phyloP scores from a whole-genome alignment of 164 flowering plant species.

The Malania oleifera region DNA sequence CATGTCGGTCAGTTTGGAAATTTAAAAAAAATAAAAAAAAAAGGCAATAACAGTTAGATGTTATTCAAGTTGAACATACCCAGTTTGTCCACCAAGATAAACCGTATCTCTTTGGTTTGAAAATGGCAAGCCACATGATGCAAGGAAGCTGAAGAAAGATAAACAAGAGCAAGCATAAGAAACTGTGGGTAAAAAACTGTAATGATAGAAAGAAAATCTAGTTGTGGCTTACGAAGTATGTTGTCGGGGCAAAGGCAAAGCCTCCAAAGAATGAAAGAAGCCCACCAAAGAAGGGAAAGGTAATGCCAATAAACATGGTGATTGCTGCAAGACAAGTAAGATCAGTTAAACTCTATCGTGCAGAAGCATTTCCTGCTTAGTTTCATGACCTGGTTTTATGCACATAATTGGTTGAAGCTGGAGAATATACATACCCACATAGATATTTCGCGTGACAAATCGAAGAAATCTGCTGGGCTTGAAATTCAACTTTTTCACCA shows the following conservation, averaged over 20 bases:
- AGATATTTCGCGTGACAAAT: background rate
- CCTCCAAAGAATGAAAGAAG: slow-evolving; percentile 58
- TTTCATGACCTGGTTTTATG: no score
- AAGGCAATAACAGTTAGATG: background rate
- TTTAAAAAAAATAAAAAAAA: background rate
- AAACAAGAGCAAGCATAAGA: background rate
- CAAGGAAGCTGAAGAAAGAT: slow-evolving; percentile 49
- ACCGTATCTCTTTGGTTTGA: slow-evolving; percentile 46
- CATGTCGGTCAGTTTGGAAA: no score
- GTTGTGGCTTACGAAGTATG: slow-evolving; percentile 45
- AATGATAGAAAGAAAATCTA: background rate
- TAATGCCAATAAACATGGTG: slow-evolving; percentile 43
- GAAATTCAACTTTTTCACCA: slow-evolving; percentile 1
- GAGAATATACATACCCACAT: slow-evolving; percentile 5
- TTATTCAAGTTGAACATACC: slow-evolving; percentile 23
- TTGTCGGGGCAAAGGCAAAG: slow-evolving; percentile 59
- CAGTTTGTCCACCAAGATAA: slow-evolving; percentile 52
- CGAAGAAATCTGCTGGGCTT: background rate
- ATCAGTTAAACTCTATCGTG: no score
- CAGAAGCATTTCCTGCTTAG: no score
- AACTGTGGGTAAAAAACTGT: background rate
- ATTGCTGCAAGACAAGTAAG: slow-evolving; percentile 34
- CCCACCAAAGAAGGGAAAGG: slow-evolving; percentile 54
- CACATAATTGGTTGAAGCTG: background rate
- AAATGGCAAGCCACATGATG: slow-evolving; percentile 58